These are phyloP conservation scores for Moricandia arvensis DNA, from an alignment of 345 rosid species.

Conservation along the genomic window DNA sequence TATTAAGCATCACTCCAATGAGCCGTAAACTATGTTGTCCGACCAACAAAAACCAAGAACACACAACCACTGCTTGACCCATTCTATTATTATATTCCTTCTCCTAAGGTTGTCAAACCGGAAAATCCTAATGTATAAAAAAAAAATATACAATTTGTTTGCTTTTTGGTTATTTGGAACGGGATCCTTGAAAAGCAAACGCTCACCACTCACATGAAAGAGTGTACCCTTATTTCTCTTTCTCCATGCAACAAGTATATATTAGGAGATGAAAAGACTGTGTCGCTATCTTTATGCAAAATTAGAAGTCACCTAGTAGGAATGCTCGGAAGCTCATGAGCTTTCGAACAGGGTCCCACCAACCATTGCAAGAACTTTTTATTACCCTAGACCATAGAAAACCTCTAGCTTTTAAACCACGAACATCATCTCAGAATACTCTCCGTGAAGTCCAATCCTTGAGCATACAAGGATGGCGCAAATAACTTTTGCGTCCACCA, in stretches of 20 bases:
- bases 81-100: no score
- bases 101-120: no score
- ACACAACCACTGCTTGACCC: no score
- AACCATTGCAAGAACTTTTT: slow-evolving; percentile 78
- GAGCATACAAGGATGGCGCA: slow-evolving; percentile 63
- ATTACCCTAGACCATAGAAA: slow-evolving; percentile 84
- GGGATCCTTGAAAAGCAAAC: slow-evolving; percentile 25
- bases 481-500: slow-evolving; percentile 73
- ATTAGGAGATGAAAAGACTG: slow-evolving; percentile 17
- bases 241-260: neutral
- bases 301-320: slow-evolving; percentile 41
- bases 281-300: no score
- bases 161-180: slow-evolving; percentile 14
- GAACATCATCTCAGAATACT: no score
- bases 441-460: slow-evolving; percentile 91
- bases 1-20: no score
- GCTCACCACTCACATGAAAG: slow-evolving; percentile 25
- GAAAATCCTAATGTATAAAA: no score
- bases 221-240: neutral
- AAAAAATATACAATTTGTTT: neutral
- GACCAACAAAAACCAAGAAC: no score
- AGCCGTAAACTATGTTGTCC: no score
- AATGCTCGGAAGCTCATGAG: slow-evolving; percentile 57
- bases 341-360: slow-evolving; percentile 73
- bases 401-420: no score